Percentiles rank a stretch among this genome's conserved stretches.
These are phyloP conservation scores for Entomortierella beljakovae DNA, from an alignment of 192 early-diverging fungal species.

Conservation along the genomic window DNA sequence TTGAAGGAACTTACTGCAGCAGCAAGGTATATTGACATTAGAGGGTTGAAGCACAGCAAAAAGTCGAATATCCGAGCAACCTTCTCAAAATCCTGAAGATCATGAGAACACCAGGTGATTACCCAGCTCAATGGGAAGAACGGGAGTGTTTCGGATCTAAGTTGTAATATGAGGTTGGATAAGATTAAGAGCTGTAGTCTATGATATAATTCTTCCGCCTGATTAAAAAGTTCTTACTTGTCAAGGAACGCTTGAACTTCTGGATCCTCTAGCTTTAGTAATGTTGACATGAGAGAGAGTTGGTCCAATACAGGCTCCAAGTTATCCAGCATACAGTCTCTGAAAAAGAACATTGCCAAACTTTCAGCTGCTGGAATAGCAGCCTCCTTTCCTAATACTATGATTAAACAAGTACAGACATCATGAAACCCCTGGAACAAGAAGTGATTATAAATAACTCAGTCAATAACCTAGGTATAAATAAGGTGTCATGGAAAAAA, in stretches of 20 bases:
- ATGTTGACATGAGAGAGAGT: conserved; percentile 50
- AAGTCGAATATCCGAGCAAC: conserved; percentile 64
- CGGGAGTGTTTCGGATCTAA: conserved; percentile 58
- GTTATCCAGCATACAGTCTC: conserved; percentile 65
- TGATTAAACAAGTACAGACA: conserved; percentile 59
- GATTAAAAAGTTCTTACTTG: conserved; percentile 34
- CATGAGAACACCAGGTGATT: conserved; percentile 72
- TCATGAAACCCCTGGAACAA: conserved; percentile 65
- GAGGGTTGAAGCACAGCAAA: conserved; percentile 61
- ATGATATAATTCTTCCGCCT: background rate
- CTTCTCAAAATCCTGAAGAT: conserved; percentile 56
- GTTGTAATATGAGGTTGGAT: background rate
- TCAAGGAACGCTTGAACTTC: conserved; percentile 56
- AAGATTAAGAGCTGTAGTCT: background rate
- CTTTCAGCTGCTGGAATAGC: conserved; percentile 56
- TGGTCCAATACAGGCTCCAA: conserved; percentile 62
- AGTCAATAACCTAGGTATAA: background rate
- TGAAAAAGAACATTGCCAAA: conserved; percentile 63
- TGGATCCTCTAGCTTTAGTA: conserved; percentile 58
- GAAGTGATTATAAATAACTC: background rate
- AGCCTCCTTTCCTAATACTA: conserved; percentile 54
- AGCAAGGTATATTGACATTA: conserved; percentile 62
- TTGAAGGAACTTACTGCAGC: conserved; percentile 54
- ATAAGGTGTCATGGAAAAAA: background rate
- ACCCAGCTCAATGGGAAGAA: conserved; percentile 70